Conservation (phyloP, 1,284 basidiomycete genomes). For the Puccinia hordei region DNA sequence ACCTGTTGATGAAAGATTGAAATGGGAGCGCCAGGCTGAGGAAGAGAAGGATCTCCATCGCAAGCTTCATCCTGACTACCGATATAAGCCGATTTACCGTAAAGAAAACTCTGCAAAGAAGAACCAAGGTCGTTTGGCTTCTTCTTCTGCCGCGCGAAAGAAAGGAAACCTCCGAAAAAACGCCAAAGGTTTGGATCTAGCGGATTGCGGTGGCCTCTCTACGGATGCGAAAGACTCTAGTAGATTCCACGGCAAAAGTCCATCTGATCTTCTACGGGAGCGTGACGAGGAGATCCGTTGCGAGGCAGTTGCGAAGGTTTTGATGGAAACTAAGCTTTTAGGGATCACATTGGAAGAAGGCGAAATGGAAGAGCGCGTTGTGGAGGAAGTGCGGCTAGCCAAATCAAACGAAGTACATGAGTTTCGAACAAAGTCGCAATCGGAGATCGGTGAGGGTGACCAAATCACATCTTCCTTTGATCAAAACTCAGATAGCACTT, state of each 20-base stretch:
- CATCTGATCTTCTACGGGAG: conserved; percentile 23
- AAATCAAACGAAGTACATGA: conserved; percentile 26
- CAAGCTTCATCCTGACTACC: conserved; percentile 56
- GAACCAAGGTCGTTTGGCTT: conserved; percentile 17
- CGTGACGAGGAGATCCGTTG: conserved; percentile 44
- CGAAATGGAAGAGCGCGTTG: conserved; percentile 45
- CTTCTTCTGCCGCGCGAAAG: conserved; percentile 27
- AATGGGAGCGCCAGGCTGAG: conserved; percentile 56
- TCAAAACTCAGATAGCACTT: background rate
- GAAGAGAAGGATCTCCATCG: conserved; percentile 56
- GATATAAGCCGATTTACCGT: conserved; percentile 56
- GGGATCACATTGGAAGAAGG: conserved; percentile 42
- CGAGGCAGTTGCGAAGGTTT: conserved; percentile 41
- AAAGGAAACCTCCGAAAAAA: conserved; percentile 21
- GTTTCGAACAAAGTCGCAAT: conserved; percentile 7
- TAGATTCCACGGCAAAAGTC: background rate
- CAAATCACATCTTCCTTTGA: background rate
- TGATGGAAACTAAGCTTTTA: conserved; percentile 45
- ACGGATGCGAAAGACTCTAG: background rate
- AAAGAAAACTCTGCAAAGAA: conserved; percentile 50
- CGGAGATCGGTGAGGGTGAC: background rate
- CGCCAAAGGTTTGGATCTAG: background rate
- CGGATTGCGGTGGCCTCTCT: background rate
- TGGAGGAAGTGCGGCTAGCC: conserved; percentile 28
- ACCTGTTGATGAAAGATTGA: conserved; percentile 54